Base-by-base conservation (phyloP, 441 rosid species). In the Capsella rubella region DNA sequence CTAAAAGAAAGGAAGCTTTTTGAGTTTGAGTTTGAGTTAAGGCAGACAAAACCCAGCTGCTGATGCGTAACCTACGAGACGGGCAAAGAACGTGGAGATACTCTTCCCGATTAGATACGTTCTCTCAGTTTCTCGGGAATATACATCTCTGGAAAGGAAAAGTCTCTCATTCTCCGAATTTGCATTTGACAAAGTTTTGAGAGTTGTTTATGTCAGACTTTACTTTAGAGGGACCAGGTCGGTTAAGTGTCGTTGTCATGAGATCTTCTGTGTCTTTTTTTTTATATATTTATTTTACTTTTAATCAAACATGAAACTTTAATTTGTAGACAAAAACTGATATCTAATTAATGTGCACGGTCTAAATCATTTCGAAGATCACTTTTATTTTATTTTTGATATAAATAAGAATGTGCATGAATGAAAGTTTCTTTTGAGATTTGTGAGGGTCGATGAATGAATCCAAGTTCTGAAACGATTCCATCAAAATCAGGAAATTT, bases 31-130 rank as follows among this genome's bases (percentile, higher is more conserved):
- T 29, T 29, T 29, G 7, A 32, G 8, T 32, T 69, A 32, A 21
- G 71, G 7, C 56, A 70, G 72, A 64, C 32, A 75, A 39, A 64
- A 63, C 58, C 46, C 82, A 84, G 80, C 35, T 43, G 63, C 49
- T 68, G 84, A 76, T 79, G 50, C 79, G 85, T 76, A 53, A 46
- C 68, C 80, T 29, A 76, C 84, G 51, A 87, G 84, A 67, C 82
- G 78, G 83, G 80, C 51, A 46, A 80, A 67, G 78, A 79, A 85
- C 86, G 79, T 76, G 84, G 68, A 63, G 40, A 52, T 49, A 69
- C 62, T 16, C 55, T 68, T 18, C 51, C 42, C 35, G 34, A 52
- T 15, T 35, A 32, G 62, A 76, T 71, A 57, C 72, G 64, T 76
- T 66, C 73, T 59, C 73, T 67, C 71, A 49, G 46, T 79, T 79